phyloP scores from a whole-genome alignment of 2,329 filamentous ascomycete genomes.

The Microcyclosporella mali region DNA sequence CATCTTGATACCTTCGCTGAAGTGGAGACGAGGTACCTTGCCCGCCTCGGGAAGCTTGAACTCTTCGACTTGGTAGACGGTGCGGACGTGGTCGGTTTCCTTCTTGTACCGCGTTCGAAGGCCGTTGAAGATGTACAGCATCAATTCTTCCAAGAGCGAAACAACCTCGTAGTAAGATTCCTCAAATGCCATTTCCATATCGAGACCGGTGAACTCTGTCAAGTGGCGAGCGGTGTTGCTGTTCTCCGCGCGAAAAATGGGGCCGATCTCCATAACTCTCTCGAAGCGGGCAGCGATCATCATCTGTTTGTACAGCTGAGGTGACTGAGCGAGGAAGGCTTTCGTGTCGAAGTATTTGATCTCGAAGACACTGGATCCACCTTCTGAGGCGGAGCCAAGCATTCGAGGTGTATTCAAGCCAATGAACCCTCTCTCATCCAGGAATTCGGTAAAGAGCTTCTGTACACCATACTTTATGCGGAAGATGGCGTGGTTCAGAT shows the following conservation, averaged over 20 bases:
- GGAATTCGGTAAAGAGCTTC: constrained; percentile 70
- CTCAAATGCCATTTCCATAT: constrained; percentile 85
- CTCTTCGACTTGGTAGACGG: constrained; percentile 69
- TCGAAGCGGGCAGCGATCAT: constrained; percentile 74
- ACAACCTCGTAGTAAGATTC: constrained; percentile 71
- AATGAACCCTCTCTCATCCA: constrained; percentile 67
- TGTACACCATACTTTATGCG: constrained; percentile 59
- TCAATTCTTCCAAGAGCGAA: constrained; percentile 64
- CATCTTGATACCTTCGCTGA: constrained; percentile 70
- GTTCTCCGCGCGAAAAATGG: constrained; percentile 81
- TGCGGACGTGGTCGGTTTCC: constrained; percentile 66
- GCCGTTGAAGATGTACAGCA: constrained; percentile 74
- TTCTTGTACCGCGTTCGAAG: constrained; percentile 60
- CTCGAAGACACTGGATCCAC: constrained; percentile 85
- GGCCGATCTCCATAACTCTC: constrained; percentile 70
- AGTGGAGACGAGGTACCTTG: constrained; percentile 69
- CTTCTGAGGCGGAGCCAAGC: constrained; percentile 84
- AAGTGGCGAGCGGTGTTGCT: constrained; percentile 78
- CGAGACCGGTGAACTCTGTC: constrained; percentile 83
- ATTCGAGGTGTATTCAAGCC: constrained; percentile 86
- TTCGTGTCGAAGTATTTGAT: constrained; percentile 83
- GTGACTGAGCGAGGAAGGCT: constrained; percentile 73
- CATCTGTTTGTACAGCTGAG: constrained; percentile 84
- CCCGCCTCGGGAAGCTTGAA: constrained; percentile 69
- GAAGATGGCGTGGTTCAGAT: constrained; percentile 86